Evolutionary conservation across 805 yeast species (phyloP), one percentile per base, ranked within the genome.

Genomic region (Wickerhamomyces queroliae): DNA sequence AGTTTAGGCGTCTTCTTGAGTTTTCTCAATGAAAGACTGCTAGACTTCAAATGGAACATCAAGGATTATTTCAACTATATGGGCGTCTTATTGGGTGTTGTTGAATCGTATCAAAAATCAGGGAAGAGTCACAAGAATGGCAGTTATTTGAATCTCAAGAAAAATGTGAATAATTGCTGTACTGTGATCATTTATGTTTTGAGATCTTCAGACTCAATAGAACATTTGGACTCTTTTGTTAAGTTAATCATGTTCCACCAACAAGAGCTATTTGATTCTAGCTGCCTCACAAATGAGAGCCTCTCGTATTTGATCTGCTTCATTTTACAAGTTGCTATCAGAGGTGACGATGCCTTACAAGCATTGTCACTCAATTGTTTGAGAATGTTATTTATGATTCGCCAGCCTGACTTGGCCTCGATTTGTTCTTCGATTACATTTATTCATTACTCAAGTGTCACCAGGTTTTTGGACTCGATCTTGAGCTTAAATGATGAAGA

Each of bases 291-390:
- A 15, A 58, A 55, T 40, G 58, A 59, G n/a, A 59, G 57, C 22
- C 42, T 66, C 13, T 54, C 64, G 0, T 58, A 60, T 31, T 42
- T 72, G 13, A 49, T 69, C 12, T 55, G 59, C 7, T 43, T 55
- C 16, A 36, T 62, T 13, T 37, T 55, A 12, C 42, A 39, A 8
- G 42, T 49, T 11, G 49, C 54, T 9, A 30, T 50, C 0, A 35
- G 37, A 16, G 40, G 46, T 10, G 40, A 46, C 12, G 22, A 38
- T 3, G 37, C 36, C 10, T 43, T 50, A 7, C 29, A 52, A 0
- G 45, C 49, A 4, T 31, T 53, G 16, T 44, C 61, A 0, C 48
- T 61, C 18, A 63, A 62, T 28, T 55, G 63, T 12, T 36, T 63
- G 16, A 48, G 68, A 40, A 58, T 59, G 19, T 44, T 62, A 17